Base-by-base conservation (phyloP, 2,329 filamentous ascomycete species). In the Stachybotrys chartarum region DNA sequence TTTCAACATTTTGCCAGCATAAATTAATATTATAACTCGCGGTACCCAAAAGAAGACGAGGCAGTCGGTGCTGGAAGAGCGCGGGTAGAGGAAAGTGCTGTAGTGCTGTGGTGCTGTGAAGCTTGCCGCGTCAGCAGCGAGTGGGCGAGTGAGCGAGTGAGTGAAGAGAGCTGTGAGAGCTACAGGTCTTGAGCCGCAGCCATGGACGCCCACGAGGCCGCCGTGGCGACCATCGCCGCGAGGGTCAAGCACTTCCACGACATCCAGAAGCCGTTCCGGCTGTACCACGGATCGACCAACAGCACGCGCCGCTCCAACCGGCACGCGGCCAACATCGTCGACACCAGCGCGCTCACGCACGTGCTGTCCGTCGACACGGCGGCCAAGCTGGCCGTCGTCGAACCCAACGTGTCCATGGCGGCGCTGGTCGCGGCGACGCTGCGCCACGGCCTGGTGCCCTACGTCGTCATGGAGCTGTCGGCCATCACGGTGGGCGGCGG, bases 231-330 rank as follows among this genome's bases (percentile, higher is more conserved):
- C 54, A 73, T 82, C 50, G 71, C 78, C 0, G 63, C 67, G 35
- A 69, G 74, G 24, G 70, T 81, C 35, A 68, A 68, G 56, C 63
- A 73, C 5, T 81, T 82, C 60, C 66, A 76, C 53, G 63, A 68
- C 3, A 66, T 62, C 7, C 68, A 72, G 56, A 68, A 75, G 64
- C 81, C 85, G 3, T 91, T 89, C 70, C 80, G 87, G n/a, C 85
- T 91, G 65, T 88, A 84, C 62, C 88, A 91, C 70, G 88, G 88
- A 58, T 84, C 86, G 0, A 91, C 88, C 30, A 91, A 90, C 72
- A 89, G 84, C 69, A 91, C 88, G 44, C 84, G 88, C 7, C 78
- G 79, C 30, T 77, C 77, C 7, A 71, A 74, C 18, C 76, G 76
- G 32, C 70, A 69, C 50, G 66, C 69, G 12, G 76, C 78, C 65